Percentiles rank a stretch among this genome's conserved stretches.
Evolutionary conservation across 2,329 filamentous ascomycete genomes (phyloP).

Genomic region (Diaporthe citrichinensis): DNA sequence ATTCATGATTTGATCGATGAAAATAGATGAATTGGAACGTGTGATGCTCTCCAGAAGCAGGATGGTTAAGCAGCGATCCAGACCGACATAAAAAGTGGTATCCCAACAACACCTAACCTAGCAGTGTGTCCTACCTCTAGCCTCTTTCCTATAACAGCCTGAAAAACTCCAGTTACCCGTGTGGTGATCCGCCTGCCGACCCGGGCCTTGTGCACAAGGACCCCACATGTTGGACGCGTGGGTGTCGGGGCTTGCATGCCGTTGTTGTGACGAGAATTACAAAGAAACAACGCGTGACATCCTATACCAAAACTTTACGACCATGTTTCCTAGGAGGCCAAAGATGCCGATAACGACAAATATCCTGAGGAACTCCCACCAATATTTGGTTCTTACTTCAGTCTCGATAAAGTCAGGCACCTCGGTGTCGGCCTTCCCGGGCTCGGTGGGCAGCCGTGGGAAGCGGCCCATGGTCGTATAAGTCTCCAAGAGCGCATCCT

Average conservation of each 20-base stretch:
- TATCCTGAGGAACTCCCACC: constrained; percentile 69
- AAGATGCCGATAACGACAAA: constrained; percentile 64
- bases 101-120: constrained; percentile 11
- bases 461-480: constrained; percentile 85
- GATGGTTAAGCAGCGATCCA: background rate
- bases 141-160: constrained; percentile 8
- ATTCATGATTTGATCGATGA: background rate
- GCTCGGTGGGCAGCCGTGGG: constrained; percentile 72
- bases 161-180: constrained; percentile 16
- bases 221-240: background rate
- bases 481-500: constrained; percentile 89
- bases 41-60: background rate
- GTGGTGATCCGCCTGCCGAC: background rate
- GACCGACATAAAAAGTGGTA: constrained; percentile 18
- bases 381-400: constrained; percentile 66
- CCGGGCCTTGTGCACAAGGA: background rate
- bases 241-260: background rate
- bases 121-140: constrained; percentile 10
- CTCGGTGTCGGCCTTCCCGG: constrained; percentile 53
- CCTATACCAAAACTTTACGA: constrained; percentile 48
- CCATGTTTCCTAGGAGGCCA: constrained; percentile 56
- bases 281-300: constrained; percentile 7
- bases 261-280: background rate
- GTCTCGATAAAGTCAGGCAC: constrained; percentile 66
- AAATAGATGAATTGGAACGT: background rate